These are phyloP conservation scores for Alternaria sp. DNA, from an alignment of 2,329 filamentous ascomycete genomes.

Conservation along the genomic window DNA sequence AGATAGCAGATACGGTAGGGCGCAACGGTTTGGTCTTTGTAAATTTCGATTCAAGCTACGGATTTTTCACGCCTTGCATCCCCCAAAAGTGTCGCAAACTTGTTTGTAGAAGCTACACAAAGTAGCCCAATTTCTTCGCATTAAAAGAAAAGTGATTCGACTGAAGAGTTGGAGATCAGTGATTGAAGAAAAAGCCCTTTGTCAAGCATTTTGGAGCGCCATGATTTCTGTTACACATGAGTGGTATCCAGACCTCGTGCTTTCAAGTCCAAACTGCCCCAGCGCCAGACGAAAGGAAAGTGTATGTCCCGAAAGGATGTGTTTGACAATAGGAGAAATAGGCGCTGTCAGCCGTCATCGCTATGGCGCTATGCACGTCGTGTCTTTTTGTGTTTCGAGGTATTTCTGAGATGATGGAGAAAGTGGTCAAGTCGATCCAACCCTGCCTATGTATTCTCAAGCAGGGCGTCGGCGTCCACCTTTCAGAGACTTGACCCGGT, in stretches of 20 bases:
- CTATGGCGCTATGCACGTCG: not conserved
- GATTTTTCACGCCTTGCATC: not conserved
- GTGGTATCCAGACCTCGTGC: constrained; percentile 36
- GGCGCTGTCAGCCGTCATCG: not conserved
- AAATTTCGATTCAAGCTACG: constrained; percentile 14
- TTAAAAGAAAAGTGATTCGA: constrained; percentile 10
- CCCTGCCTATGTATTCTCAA: constrained; percentile 21
- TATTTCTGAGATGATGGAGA: not conserved
- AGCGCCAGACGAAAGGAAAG: constrained; percentile 26
- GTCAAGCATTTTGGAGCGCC: constrained; percentile 12
- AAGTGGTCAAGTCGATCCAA: not conserved
- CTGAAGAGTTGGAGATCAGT: not conserved
- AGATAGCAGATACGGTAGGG: not conserved
- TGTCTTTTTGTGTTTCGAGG: not conserved
- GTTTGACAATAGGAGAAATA: constrained; percentile 30
- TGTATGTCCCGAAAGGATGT: constrained; percentile 17
- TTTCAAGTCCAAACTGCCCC: constrained; percentile 24
- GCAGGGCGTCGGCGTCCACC: constrained; percentile 46
- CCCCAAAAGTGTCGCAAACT: constrained; percentile 3
- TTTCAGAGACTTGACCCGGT: constrained; percentile 51
- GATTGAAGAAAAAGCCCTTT: not conserved
- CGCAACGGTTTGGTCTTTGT: constrained; percentile 1
- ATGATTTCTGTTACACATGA: constrained; percentile 28
- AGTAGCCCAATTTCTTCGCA: constrained; percentile 7
- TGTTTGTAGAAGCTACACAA: constrained; percentile 10